Conservation (phyloP, 2,329 filamentous ascomycete genomes). For the Ustulina deusta region DNA sequence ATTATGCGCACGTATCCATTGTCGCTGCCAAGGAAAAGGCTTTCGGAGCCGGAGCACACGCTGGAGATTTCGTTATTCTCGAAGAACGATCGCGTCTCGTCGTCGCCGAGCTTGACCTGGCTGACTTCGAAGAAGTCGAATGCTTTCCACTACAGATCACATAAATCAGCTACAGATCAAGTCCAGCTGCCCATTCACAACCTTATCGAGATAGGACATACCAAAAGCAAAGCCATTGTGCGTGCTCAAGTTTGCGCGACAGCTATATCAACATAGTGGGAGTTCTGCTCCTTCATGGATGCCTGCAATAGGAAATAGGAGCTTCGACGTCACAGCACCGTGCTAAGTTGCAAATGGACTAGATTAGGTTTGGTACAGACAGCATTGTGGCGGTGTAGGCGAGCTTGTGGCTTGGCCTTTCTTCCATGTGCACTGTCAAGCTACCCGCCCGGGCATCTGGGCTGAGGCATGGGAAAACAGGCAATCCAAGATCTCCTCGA, state of each 20-base stretch:
- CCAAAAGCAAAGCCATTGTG: constrained; percentile 53
- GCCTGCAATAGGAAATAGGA: constrained; percentile 23
- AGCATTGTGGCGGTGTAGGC: constrained; percentile 24
- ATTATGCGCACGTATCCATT: constrained; percentile 91
- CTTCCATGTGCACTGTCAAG: too few relatives aligned
- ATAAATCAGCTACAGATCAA: constrained; percentile 34
- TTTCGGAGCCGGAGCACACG: constrained; percentile 87
- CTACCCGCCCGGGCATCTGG: too few relatives aligned
- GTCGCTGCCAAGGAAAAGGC: constrained; percentile 86
- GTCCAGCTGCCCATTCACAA: too few relatives aligned
- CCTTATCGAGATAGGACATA: constrained; percentile 32
- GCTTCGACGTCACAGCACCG: constrained; percentile 46
- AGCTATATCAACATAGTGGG: constrained; percentile 41
- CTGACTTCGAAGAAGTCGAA: constrained; percentile 99
- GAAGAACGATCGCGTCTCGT: constrained; percentile 82
- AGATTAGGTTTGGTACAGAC: constrained; percentile 3
- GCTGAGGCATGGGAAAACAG: too few relatives aligned
- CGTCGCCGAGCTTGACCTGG: constrained; percentile 82
- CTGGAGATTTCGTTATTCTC: constrained; percentile 86
- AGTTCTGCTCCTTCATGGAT: constrained; percentile 33
- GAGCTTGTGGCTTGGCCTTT: constrained; percentile 5
- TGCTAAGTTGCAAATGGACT: constrained; percentile 30
- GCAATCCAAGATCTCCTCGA: not conserved
- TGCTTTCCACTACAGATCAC: constrained; percentile 83
- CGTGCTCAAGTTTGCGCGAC: constrained; percentile 39